A percentile compares a stretch with the other conserved stretches of the same genome.
phyloP scores from a whole-genome alignment of 352 stramenopile species.

The Peronospora belbahrii region DNA sequence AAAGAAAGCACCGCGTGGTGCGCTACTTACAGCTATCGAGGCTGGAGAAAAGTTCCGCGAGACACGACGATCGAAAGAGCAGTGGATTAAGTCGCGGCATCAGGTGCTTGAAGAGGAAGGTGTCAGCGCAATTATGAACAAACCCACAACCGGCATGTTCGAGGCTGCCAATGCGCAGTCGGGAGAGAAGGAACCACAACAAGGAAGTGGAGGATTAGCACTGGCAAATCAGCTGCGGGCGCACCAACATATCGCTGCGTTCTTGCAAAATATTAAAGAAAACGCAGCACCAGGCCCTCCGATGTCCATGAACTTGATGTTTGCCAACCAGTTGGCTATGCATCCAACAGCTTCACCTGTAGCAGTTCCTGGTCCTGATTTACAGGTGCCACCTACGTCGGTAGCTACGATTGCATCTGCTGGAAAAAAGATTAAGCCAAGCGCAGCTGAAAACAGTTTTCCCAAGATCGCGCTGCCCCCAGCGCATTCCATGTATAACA shows the following conservation, averaged over 20 bases:
- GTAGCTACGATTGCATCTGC: not conserved
- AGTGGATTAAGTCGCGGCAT: slow-evolving; percentile 50
- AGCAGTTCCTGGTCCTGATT: slow-evolving; percentile 9
- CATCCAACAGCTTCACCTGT: slow-evolving; percentile 2
- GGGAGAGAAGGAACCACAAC: slow-evolving; percentile 9
- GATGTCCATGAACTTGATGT: slow-evolving; percentile 9
- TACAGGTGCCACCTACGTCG: not conserved
- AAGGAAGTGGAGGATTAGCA: slow-evolving; percentile 18
- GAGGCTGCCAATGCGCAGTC: slow-evolving; percentile 13
- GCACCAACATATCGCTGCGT: slow-evolving; percentile 26
- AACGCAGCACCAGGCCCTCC: not conserved
- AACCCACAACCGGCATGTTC: slow-evolving; percentile 30
- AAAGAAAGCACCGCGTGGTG: slow-evolving; percentile 19
- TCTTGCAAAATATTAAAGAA: slow-evolving; percentile 17
- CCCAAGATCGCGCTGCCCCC: slow-evolving; percentile 40
- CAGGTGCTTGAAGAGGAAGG: slow-evolving; percentile 55
- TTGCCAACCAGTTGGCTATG: slow-evolving; percentile 20
- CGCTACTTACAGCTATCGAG: slow-evolving; percentile 43
- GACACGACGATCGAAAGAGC: slow-evolving; percentile 50
- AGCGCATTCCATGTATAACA: slow-evolving; percentile 26
- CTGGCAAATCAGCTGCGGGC: slow-evolving; percentile 25
- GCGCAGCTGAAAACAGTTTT: slow-evolving; percentile 1
- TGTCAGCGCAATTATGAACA: slow-evolving; percentile 41
- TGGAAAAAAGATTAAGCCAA: slow-evolving; percentile 17
- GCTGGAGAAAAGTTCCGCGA: slow-evolving; percentile 42